Evolutionary conservation across 192 early-diverging fungal genomes (phyloP), one percentile per base, ranked within the genome.

Genomic region (Linnemannia elongata): DNA sequence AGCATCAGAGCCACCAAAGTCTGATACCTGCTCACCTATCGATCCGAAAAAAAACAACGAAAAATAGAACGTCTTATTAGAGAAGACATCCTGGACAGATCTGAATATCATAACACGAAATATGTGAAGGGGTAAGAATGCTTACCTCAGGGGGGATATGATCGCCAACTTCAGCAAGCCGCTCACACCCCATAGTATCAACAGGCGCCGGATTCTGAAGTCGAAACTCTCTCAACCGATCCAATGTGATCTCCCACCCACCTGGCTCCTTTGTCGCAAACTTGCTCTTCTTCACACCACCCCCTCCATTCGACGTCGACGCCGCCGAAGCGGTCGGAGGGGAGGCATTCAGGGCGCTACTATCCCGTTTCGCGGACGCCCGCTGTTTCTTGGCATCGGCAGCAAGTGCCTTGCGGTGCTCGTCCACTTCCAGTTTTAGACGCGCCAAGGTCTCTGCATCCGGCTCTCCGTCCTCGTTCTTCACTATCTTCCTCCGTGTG

Each of bases 131-230:
- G 13, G 27, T 0, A 27, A 24, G 8, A 7, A 2, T 2, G 49
- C 39, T 49, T 81, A 90, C 89, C 69, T 90, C 82, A 17, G 87
- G 83, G 0, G 77, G 87, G 44, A 90, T 83, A 68, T 70, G 68
- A 13, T 88, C 83, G 18, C 75, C 87, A 24, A 76, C 82, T 41
- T 78, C 74, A 18, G 93, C 93, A 45, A 98, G 86, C 38, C 91
- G 88, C 54, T 92, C 96, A 89, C 97, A 98, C 2, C 97, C 97
- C 84, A 97, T 95, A 1, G 95, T 95, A 88, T 98, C 97, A 12
- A 98, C 97, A 4, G 96, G 96, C 1, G 97, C 97, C 35, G 87
- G 60, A 76, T 92, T 88, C 8, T 81, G 80, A 24, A 91, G 83
- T 30, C 97, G 89, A 85, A 92, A 97, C 35, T 93, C 92, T 70